phyloP scores from a whole-genome alignment of 768 basidiomycete species.

The Boletellus ananiceps region DNA sequence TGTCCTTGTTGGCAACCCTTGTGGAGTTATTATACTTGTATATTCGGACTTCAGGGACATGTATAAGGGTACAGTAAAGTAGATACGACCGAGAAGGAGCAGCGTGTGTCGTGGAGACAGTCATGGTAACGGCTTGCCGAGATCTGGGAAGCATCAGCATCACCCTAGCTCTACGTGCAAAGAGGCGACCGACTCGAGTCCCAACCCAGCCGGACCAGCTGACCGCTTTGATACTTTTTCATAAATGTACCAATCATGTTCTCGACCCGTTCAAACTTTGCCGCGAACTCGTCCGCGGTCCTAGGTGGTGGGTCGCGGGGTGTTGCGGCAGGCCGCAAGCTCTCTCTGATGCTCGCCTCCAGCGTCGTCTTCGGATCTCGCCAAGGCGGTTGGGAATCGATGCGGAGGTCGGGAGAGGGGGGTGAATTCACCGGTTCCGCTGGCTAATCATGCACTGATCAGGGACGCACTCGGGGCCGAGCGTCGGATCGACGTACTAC shows the following conservation, averaged over 20 bases:
- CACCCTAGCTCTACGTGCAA: background rate
- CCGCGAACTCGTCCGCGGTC: conserved; percentile 21
- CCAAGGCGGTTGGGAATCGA: too few relatives aligned
- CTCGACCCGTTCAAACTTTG: conserved; percentile 15
- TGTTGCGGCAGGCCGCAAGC: background rate
- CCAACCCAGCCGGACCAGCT: conserved; percentile 24
- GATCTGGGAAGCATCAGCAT: conserved; percentile 10
- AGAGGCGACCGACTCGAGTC: conserved; percentile 18
- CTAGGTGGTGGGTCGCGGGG: conserved; percentile 11
- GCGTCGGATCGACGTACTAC: conserved; percentile 3
- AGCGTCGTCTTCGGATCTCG: background rate
- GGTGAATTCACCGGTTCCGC: too few relatives aligned
- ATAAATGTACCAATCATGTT: conserved; percentile 21
- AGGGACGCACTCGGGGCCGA: background rate
- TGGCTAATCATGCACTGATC: background rate
- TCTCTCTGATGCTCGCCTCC: conserved; percentile 10
- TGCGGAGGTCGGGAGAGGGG: too few relatives aligned
- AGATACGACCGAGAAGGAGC: background rate
- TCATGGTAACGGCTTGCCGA: conserved; percentile 1
- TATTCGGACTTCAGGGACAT: background rate
- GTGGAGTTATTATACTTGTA: conserved; percentile 16
- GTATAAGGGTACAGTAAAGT: conserved; percentile 14
- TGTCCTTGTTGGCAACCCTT: conserved; percentile 8
- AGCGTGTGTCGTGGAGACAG: background rate
- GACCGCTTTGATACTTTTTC: conserved; percentile 16